phyloP scores from a whole-genome alignment of 148 eudicot species.

The Persicaria tinctoria region DNA sequence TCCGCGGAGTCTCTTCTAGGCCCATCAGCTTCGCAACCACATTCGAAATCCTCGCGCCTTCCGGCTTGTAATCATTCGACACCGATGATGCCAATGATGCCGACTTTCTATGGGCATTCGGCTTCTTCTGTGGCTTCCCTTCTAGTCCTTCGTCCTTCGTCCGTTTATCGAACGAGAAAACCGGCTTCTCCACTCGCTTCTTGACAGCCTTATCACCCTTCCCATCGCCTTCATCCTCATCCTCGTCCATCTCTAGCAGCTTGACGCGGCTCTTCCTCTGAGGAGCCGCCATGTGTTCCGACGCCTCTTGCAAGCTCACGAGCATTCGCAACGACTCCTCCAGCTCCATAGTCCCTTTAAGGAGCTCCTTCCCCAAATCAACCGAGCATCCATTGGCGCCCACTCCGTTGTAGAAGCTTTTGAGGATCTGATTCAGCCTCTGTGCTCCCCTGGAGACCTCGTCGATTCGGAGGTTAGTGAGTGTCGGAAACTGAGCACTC shows the following conservation, averaged over 20 bases:
- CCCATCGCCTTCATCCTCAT: constrained; percentile 37
- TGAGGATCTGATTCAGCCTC: constrained; percentile 61
- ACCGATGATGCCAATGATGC: constrained; percentile 1
- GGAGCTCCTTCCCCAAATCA: constrained; percentile 61
- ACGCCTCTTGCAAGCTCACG: constrained; percentile 71
- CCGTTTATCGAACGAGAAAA: constrained; percentile 75
- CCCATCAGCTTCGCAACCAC: constrained; percentile 94
- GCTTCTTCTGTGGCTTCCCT: constrained; percentile 1
- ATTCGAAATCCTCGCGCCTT: constrained; percentile 49
- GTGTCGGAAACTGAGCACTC: constrained; percentile 32
- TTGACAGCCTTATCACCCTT: constrained; percentile 21
- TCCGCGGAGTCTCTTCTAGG: constrained; percentile 54
- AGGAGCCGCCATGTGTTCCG: constrained; percentile 32
- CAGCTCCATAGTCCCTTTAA: constrained; percentile 77
- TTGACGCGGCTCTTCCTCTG: constrained; percentile 44
- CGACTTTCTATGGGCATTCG: constrained; percentile 18
- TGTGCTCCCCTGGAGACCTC: constrained; percentile 84
- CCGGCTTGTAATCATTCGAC: constrained; percentile 20
- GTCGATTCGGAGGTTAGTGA: constrained; percentile 52
- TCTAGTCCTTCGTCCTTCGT: constrained; percentile 24
- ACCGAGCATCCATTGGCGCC: constrained; percentile 38
- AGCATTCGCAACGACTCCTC: constrained; percentile 82
- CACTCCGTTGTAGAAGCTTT: constrained; percentile 47
- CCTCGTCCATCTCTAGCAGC: constrained; percentile 58
- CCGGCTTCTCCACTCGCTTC: constrained; percentile 53